A percentile compares a stretch with the other conserved stretches of the same genome.
Evolutionary conservation across 1,284 basidiomycete genomes (phyloP).

Genomic region (Rhodotorula glutinis): DNA sequence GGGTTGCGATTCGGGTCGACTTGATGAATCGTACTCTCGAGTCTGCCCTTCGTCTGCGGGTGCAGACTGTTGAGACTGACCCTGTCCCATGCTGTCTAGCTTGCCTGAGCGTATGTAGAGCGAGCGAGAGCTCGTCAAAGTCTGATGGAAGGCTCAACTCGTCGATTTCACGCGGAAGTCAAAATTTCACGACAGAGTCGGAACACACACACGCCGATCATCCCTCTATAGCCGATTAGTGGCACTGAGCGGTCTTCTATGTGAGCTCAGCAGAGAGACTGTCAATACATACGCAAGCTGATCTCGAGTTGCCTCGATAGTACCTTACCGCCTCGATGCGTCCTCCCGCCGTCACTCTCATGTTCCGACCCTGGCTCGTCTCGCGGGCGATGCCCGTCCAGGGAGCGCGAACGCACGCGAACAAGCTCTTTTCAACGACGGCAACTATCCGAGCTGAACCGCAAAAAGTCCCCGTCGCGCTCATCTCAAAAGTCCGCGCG

Average conservation of each 20-base stretch:
- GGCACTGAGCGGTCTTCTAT: too few species aligned
- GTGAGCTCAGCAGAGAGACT: too few species aligned
- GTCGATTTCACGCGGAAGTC: not conserved
- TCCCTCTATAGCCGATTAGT: too few species aligned
- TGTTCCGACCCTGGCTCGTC: not conserved
- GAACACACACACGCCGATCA: too few species aligned
- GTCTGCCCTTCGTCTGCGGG: not conserved
- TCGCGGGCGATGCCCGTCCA: not conserved
- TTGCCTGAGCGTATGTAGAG: not conserved
- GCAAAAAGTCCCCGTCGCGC: conserved; percentile 57
- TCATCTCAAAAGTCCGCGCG: conserved; percentile 78
- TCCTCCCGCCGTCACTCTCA: not conserved
- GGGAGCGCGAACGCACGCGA: not conserved
- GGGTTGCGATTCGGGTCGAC: too few species aligned
- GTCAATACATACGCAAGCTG: not conserved
- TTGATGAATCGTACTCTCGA: too few species aligned
- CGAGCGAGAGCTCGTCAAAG: not conserved
- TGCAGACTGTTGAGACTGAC: conserved; percentile 1
- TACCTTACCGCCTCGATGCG: not conserved
- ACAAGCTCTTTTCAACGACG: not conserved
- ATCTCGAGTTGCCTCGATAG: not conserved
- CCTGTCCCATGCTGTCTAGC: conserved; percentile 1
- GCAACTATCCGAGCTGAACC: not conserved
- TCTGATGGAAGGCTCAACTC: not conserved
- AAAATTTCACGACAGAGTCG: too few species aligned